Base-by-base conservation (phyloP, 495 filamentous ascomycete genomes). In the Margaritispora aquatica region DNA sequence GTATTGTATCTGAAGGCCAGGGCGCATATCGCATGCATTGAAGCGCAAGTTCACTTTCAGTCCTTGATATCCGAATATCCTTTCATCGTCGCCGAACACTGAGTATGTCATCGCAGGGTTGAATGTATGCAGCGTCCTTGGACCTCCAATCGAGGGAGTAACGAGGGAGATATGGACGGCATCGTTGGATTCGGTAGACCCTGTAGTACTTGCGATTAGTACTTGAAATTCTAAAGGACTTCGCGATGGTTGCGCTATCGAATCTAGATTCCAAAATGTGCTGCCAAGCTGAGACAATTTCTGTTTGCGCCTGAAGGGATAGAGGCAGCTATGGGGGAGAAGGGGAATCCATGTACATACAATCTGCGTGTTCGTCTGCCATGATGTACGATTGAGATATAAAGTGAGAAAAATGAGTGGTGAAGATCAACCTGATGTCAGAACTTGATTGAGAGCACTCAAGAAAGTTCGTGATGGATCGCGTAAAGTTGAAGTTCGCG, bases 81-180 rank as follows among this genome's bases (percentile, higher is more conserved):
- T 77, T 74, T 99, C 91, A 0, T 90, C 85, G 17, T 97, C 86
- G 66, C 91, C 93, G 66, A 97, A 97, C 57, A 99, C 88, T 0
- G 88, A 75, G 70, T 96, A 96, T 20, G 92, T 96, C 71, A 93
- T 94, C 65, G 80, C 81, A 1, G 94, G 94, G 58, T 89, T 80
- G 73, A 97, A 97, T 55, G 77, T 79, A 20, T 78, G 76, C 27
- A 88, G 65, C 2, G 80, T 82, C 64, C 82, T 81, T 20, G 81
- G 75, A 57, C 77, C 80, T 34, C 75, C 68, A 7, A 78, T 69
- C 13, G 75, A 72, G 1, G 87, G 81, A 60, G 80, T 77, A 41
- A 91, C 77, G 47, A 95, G 72, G 10, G 87, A 87, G 62, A 95
- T 77, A 24, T 80, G 72, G 26, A 93, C 63, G 63, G 88, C 88